A percentile compares a stretch with the other conserved stretches of the same genome.
These are phyloP conservation scores for Globisporangium apiculatum DNA, from an alignment of 352 stramenopile species.

Conservation along the genomic window DNA sequence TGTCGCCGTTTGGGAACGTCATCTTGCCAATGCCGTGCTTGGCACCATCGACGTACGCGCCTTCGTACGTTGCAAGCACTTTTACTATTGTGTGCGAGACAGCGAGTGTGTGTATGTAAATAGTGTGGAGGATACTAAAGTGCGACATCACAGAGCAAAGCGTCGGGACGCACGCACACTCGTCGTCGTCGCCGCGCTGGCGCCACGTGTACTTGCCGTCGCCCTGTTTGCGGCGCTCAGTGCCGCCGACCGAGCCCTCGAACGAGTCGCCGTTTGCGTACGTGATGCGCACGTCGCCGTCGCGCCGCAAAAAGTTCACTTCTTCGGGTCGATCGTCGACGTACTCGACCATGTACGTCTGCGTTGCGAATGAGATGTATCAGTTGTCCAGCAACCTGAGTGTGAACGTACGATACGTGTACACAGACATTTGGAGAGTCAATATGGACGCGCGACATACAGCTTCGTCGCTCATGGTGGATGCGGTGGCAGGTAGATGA, in stretches of 20 bases:
- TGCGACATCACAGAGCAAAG: neutral
- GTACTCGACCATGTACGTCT: slow-evolving; percentile 81
- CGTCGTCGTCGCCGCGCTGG: slow-evolving; percentile 48
- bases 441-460: slow-evolving; percentile 13
- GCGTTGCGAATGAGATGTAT: neutral
- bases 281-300: slow-evolving; percentile 82
- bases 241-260: slow-evolving; percentile 71
- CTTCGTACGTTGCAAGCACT: slow-evolving; percentile 76
- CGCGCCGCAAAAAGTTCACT: slow-evolving; percentile 73
- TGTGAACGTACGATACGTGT: no score
- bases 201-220: slow-evolving; percentile 87
- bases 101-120: no score
- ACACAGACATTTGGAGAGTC: neutral
- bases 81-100: slow-evolving; percentile 28
- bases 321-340: slow-evolving; percentile 85
- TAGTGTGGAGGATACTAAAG: neutral
- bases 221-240: slow-evolving; percentile 77
- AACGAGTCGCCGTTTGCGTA: slow-evolving; percentile 90
- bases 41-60: slow-evolving; percentile 77
- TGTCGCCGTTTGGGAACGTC: slow-evolving; percentile 86
- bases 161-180: slow-evolving; percentile 19
- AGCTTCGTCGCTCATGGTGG: slow-evolving; percentile 40
- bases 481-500: no score
- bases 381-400: no score
- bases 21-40: slow-evolving; percentile 89